A percentile compares a stretch with the other conserved stretches of the same genome.
Conservation (phyloP, 805 yeast species). For the Kluyveromyces dobzhanskii region DNA sequence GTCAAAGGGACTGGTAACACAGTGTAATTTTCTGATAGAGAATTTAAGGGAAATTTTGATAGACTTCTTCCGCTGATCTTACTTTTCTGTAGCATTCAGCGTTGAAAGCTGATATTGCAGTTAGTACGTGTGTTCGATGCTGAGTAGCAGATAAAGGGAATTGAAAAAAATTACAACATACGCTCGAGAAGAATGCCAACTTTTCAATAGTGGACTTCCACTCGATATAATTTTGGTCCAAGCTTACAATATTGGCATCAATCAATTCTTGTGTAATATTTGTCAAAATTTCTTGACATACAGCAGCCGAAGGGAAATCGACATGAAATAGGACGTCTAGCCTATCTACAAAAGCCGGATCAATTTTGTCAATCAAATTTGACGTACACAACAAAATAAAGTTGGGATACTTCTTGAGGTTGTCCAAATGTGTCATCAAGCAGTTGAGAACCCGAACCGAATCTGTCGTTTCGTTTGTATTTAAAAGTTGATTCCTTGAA, state of each 20-base stretch:
- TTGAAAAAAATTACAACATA: neutral
- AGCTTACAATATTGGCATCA: neutral
- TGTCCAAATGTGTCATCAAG: conserved; percentile 35
- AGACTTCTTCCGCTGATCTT: conserved; percentile 26
- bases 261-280: conserved; percentile 1
- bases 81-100: too few species aligned
- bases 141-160: too few species aligned
- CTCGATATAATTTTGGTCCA: neutral
- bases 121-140: too few species aligned
- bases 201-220: neutral
- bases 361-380: conserved; percentile 32
- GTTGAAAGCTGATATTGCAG: too few species aligned
- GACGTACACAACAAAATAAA: conserved; percentile 35
- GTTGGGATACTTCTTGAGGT: conserved; percentile 29
- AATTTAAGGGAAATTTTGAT: conserved; percentile 22
- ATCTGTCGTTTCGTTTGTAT: conserved; percentile 35
- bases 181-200: neutral
- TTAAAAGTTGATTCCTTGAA: conserved; percentile 30
- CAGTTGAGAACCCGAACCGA: conserved; percentile 38
- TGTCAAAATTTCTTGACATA: neutral
- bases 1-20: conserved; percentile 19
- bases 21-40: conserved; percentile 23
- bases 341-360: conserved; percentile 38
- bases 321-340: conserved; percentile 32
- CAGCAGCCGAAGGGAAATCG: conserved; percentile 26